These are phyloP conservation scores for Lactarius sp. DNA, from an alignment of 768 basidiomycete genomes.

Conservation along the genomic window DNA sequence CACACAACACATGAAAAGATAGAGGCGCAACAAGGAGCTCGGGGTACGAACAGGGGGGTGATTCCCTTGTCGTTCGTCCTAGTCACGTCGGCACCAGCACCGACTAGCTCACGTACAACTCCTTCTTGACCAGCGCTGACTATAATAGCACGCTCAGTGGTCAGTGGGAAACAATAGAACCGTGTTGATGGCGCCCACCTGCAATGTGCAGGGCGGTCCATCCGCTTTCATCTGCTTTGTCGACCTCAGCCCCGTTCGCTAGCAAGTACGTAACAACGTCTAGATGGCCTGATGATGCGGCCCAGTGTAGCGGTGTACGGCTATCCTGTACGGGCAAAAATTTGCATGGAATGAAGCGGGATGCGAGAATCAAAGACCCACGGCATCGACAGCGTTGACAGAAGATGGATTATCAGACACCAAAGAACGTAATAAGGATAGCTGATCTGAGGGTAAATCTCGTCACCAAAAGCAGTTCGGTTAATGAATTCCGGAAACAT, in stretches of 20 bases:
- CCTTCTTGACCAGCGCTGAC: constrained; percentile 79
- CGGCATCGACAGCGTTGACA: constrained; percentile 59
- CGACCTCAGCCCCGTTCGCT: constrained; percentile 64
- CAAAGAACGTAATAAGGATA: constrained; percentile 62
- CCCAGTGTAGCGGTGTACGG: constrained; percentile 83
- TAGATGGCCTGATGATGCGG: constrained; percentile 65
- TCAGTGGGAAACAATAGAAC: neutral
- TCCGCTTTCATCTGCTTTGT: constrained; percentile 57
- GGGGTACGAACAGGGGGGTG: constrained; percentile 63
- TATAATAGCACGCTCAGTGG: constrained; percentile 32
- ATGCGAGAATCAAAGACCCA: constrained; percentile 31
- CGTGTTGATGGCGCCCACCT: constrained; percentile 37
- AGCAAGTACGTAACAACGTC: constrained; percentile 66
- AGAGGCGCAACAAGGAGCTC: constrained; percentile 9
- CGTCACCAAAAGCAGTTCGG: neutral
- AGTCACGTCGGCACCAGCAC: constrained; percentile 80
- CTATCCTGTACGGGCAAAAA: constrained; percentile 49
- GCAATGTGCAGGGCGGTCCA: constrained; percentile 83
- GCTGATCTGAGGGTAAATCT: constrained; percentile 49
- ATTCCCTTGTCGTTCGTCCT: constrained; percentile 78
- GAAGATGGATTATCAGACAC: constrained; percentile 56
- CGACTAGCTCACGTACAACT: constrained; percentile 69
- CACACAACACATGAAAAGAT: constrained; percentile 19
- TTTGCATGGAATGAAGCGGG: neutral
- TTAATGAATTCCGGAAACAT: neutral